Conservation (phyloP, 2,329 filamentous ascomycete genomes). For the Microthyrium microscopicum region DNA sequence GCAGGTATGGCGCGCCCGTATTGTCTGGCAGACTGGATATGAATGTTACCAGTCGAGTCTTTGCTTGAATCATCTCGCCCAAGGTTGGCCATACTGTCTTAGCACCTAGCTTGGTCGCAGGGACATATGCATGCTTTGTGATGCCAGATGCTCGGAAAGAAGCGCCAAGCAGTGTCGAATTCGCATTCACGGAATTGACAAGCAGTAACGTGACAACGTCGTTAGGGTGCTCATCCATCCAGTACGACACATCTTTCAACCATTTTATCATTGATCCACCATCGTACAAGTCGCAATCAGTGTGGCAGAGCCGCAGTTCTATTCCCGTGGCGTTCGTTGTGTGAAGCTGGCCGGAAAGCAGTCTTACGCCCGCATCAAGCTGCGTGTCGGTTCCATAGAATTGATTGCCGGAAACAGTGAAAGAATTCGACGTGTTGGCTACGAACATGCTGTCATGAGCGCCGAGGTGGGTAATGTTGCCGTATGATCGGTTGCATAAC, state of each 20-base stretch:
- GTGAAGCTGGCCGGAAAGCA: conserved; percentile 60
- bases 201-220: conserved; percentile 62
- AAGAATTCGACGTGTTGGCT: conserved; percentile 42
- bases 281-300: conserved; percentile 49
- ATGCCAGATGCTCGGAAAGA: conserved; percentile 36
- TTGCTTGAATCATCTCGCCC: conserved; percentile 46
- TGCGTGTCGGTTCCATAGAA: conserved; percentile 56
- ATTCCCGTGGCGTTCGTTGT: conserved; percentile 26
- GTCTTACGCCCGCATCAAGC: conserved; percentile 51
- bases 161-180: conserved; percentile 36
- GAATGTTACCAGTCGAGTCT: conserved; percentile 52
- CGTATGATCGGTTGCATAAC: conserved; percentile 55
- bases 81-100: conserved; percentile 52
- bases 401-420: conserved; percentile 54
- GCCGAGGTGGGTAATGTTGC: conserved; percentile 61
- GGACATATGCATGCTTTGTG: conserved; percentile 38
- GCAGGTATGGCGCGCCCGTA: conserved; percentile 35
- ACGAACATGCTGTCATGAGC: conserved; percentile 62
- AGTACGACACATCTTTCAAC: conserved; percentile 46
- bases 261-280: conserved; percentile 48
- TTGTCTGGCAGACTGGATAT: conserved; percentile 34
- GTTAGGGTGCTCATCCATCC: conserved; percentile 53
- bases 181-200: conserved; percentile 49
- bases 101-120: conserved; percentile 27
- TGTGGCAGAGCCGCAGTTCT: conserved; percentile 53